Evolutionary conservation across 257 asterid genomes (phyloP).

Genomic region (Thymus mandschuricus): DNA sequence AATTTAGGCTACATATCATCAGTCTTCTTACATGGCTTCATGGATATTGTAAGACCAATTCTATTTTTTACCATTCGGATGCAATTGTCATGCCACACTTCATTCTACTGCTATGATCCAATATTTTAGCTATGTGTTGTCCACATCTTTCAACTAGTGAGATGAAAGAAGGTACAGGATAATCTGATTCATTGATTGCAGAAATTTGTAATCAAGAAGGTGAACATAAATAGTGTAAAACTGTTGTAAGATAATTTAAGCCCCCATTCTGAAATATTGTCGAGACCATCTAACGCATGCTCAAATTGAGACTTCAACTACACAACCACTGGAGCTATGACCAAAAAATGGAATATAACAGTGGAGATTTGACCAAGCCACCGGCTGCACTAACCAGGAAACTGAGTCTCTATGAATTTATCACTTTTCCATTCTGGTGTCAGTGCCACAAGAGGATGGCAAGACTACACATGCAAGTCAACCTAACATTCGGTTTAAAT

Average conservation of each 20-base stretch:
- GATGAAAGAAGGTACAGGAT: background rate
- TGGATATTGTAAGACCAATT: too few species aligned
- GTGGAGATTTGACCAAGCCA: background rate
- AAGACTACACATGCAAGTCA: background rate
- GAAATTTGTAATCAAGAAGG: background rate
- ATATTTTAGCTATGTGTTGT: background rate
- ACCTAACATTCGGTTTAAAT: background rate
- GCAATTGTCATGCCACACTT: too few species aligned
- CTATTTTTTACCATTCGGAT: too few species aligned
- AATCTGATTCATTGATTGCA: background rate
- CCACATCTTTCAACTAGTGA: background rate
- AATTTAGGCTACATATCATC: background rate
- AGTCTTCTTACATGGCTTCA: background rate
- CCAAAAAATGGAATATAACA: conserved; percentile 7
- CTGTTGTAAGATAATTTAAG: background rate
- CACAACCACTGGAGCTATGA: background rate
- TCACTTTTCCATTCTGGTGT: background rate
- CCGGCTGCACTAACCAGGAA: background rate
- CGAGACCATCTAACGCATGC: conserved; percentile 1
- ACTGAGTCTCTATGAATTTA: background rate
- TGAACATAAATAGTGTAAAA: background rate
- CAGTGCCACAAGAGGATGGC: background rate
- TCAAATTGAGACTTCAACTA: background rate
- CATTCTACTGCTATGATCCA: background rate
- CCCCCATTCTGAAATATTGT: background rate